Conservation (phyloP, 352 stramenopile species). For the Globisporangium perplexum region DNA sequence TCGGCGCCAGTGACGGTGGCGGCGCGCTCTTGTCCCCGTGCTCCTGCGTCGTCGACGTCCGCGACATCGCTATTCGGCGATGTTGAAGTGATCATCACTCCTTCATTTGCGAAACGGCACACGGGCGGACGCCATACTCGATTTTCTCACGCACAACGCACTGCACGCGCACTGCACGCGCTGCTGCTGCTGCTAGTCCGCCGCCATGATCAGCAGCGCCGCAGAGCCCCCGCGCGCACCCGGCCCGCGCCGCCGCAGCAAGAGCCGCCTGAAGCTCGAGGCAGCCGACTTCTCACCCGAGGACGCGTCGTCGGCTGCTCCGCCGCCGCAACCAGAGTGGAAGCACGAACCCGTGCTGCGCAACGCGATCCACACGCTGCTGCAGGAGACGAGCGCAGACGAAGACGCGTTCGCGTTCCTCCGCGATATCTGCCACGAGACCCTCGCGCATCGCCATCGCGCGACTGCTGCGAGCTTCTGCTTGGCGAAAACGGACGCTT, state of each 20-base stretch:
- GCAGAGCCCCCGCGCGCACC: slow-evolving; percentile 6
- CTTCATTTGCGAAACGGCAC: not conserved
- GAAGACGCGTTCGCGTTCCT: slow-evolving; percentile 40
- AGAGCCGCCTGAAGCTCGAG: slow-evolving; percentile 18
- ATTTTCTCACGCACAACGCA: no score
- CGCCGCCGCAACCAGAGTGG: slow-evolving; percentile 6
- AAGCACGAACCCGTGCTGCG: slow-evolving; percentile 32
- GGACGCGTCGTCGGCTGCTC: not conserved
- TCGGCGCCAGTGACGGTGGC: not conserved
- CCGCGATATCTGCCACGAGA: slow-evolving; percentile 65
- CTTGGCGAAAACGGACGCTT: not conserved
- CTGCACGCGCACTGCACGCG: no score
- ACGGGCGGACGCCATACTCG: not conserved
- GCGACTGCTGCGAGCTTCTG: not conserved
- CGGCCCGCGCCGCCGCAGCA: slow-evolving; percentile 13
- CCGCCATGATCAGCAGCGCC: not conserved
- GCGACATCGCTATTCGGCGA: not conserved
- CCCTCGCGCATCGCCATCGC: slow-evolving; percentile 17
- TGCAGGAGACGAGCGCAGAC: slow-evolving; percentile 45
- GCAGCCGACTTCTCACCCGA: slow-evolving; percentile 8
- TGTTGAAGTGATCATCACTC: slow-evolving; percentile 2
- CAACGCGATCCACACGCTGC: slow-evolving; percentile 35
- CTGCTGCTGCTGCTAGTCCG: no score
- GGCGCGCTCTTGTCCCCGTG: not conserved
- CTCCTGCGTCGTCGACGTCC: not conserved